These are phyloP conservation scores for Taiozyma sp. DNA, from an alignment of 1,139 yeast species.

Conservation along the genomic window DNA sequence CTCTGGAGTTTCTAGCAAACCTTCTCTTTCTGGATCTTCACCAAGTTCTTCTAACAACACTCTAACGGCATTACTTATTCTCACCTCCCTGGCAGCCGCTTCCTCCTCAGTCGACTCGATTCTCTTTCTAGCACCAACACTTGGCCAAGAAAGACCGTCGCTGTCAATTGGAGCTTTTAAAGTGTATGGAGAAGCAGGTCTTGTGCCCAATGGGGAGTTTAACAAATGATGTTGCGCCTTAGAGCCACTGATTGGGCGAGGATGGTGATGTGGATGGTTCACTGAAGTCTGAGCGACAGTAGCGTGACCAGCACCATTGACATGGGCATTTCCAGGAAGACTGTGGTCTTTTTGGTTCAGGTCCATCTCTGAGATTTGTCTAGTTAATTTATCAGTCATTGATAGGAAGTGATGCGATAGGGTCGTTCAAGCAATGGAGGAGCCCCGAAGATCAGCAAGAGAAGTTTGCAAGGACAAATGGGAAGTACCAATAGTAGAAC, in stretches of 20 bases:
- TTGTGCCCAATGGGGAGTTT: slow-evolving; percentile 53
- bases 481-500: background rate
- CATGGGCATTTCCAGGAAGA: slow-evolving; percentile 9
- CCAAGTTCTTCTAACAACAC: slow-evolving; percentile 84
- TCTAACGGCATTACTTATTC: slow-evolving; percentile 84
- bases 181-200: slow-evolving; percentile 83
- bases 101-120: slow-evolving; percentile 66
- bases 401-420: no score
- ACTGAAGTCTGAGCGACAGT: slow-evolving; percentile 13
- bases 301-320: slow-evolving; percentile 18
- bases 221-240: slow-evolving; percentile 1
- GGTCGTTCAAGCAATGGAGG: background rate
- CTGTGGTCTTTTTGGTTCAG: background rate
- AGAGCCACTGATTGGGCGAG: slow-evolving; percentile 9
- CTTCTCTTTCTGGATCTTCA: slow-evolving; percentile 87
- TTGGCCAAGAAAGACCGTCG: slow-evolving; percentile 95
- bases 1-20: slow-evolving; percentile 90
- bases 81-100: slow-evolving; percentile 53
- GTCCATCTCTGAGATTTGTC: slow-evolving; percentile 12
- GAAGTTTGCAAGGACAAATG: background rate
- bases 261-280: slow-evolving; percentile 7
- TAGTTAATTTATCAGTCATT: slow-evolving; percentile 14
- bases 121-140: slow-evolving; percentile 77
- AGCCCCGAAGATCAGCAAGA: background rate
- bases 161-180: slow-evolving; percentile 81